phyloP scores from a whole-genome alignment of 768 basidiomycete genomes.

The Naematelia aurantialba region DNA sequence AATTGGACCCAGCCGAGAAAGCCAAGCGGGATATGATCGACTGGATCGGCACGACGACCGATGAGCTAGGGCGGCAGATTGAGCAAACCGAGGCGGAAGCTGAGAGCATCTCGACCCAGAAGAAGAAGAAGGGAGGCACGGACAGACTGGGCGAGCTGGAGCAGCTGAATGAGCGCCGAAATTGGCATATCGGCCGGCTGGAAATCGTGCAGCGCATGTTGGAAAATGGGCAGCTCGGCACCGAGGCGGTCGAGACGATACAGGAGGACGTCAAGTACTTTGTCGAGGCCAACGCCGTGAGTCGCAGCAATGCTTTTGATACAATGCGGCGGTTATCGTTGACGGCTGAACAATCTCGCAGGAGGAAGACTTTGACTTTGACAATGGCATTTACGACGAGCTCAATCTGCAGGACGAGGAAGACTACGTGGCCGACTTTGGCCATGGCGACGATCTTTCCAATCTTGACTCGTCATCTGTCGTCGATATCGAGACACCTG shows the following conservation, averaged over 20 bases:
- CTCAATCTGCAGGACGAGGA: constrained; percentile 96
- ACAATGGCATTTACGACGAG: constrained; percentile 95
- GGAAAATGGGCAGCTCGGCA: constrained; percentile 82
- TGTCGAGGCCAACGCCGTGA: constrained; percentile 87
- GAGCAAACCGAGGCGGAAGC: constrained; percentile 93
- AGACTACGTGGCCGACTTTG: constrained; percentile 67
- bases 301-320: constrained; percentile 52
- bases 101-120: constrained; percentile 71
- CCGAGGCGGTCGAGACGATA: constrained; percentile 73
- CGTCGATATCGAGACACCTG: constrained; percentile 26
- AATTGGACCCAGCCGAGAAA: constrained; percentile 94
- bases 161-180: constrained; percentile 80
- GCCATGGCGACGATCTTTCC: constrained; percentile 66
- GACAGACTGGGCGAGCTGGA: constrained; percentile 82
- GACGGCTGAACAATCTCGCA: constrained; percentile 51
- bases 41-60: constrained; percentile 85
- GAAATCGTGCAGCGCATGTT: constrained; percentile 89
- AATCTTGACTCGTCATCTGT: constrained; percentile 64
- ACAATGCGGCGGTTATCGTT: background rate
- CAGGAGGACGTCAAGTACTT: constrained; percentile 97
- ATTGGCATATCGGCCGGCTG: constrained; percentile 89
- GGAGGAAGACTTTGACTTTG: constrained; percentile 97
- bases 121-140: constrained; percentile 68
- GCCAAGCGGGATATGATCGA: constrained; percentile 79
- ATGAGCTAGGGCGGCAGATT: constrained; percentile 86